A percentile compares a stretch with the other conserved stretches of the same genome.
phyloP scores from a whole-genome alignment of 192 early-diverging fungal genomes.

The Linnemannia hyalina region DNA sequence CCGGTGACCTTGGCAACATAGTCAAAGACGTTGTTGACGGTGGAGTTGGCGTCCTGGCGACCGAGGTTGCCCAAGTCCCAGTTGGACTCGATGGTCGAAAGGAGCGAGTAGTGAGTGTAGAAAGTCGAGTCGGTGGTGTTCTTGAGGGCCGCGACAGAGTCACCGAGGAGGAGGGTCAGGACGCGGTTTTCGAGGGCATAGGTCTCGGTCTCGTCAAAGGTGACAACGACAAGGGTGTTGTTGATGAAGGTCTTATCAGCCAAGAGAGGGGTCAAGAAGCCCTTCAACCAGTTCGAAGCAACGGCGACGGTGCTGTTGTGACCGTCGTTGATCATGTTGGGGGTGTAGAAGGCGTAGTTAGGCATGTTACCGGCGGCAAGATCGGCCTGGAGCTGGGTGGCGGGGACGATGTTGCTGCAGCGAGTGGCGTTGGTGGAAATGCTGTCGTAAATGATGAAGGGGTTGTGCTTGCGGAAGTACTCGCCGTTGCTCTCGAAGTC shows the following conservation, averaged over 20 bases:
- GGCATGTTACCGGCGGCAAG: slow-evolving; percentile 41
- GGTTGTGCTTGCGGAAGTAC: slow-evolving; percentile 83
- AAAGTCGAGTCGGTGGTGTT: slow-evolving; percentile 65
- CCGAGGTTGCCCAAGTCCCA: slow-evolving; percentile 75
- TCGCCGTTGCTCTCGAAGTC: slow-evolving; percentile 37
- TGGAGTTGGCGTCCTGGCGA: slow-evolving; percentile 65
- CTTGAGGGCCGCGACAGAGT: slow-evolving; percentile 42
- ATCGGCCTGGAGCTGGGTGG: slow-evolving; percentile 68
- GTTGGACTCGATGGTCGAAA: slow-evolving; percentile 75
- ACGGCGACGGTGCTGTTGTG: slow-evolving; percentile 63
- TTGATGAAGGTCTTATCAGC: slow-evolving; percentile 59
- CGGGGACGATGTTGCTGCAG: slow-evolving; percentile 73
- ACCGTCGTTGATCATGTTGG: slow-evolving; percentile 73
- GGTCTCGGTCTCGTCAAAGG: slow-evolving; percentile 55
- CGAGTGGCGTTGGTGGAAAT: slow-evolving; percentile 67
- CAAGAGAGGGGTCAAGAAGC: slow-evolving; percentile 67
- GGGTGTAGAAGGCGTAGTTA: slow-evolving; percentile 58
- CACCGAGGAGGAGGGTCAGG: slow-evolving; percentile 59
- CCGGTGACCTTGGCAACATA: slow-evolving; percentile 49
- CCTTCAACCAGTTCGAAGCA: slow-evolving; percentile 66
- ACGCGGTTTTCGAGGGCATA: slow-evolving; percentile 57
- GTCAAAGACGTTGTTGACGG: slow-evolving; percentile 61
- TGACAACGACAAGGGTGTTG: slow-evolving; percentile 60
- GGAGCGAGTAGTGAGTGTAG: slow-evolving; percentile 75
- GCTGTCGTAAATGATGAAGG: slow-evolving; percentile 75